Base-by-base conservation (phyloP, 148 eudicot species). In the Chenopodium berlandieri region DNA sequence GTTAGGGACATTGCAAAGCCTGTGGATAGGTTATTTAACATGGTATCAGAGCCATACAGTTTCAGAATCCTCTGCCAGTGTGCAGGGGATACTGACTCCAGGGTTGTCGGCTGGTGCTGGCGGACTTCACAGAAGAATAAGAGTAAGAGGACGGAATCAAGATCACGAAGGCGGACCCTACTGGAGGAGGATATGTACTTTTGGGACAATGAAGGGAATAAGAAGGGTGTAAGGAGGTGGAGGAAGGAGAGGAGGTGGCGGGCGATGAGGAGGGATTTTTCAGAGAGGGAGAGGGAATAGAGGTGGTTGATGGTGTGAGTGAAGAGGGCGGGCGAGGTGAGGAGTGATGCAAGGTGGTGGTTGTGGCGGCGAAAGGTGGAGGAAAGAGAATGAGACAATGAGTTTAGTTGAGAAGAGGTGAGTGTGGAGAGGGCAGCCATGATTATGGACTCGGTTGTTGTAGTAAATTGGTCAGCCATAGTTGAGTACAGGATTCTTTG, bases 191-290 rank as follows among this genome's bases (percentile, higher is more conserved):
- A 10, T 0, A 83, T 44, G 47, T 44, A 27, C 27, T 76, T 9
- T 19, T 77, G 27, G 50, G 74, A 25, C 52, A 63, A 27, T 2
- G 85, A 27, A 76, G 81, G 23, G 22, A 73, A 76, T 73, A 85
- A 78, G 83, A 66, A 70, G 81, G 83, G 81, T 81, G 74, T 19
- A 47, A 81, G 82, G 81, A 79, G 88, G 79, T 78, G 84, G 78
- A 92, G 86, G 75, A 80, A 81, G 76, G 91, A 90, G 70, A 88
- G 83, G 83, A 92, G 91, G 83, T 89, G 85, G 75, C 86, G 87
- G 30, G 95, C 86, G 23, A 92, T 80, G 81, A 92, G 95, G 82
- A 88, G 89, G 78, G 92, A 92, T 64, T 92, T 92, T 37, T 88
- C 80, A 46, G 84, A 86, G 86, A 92, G 91, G 9, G 95, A 83